Base-by-base conservation (phyloP, 108 stramenopile genomes). In the Halocafeteria seosinensis region DNA sequence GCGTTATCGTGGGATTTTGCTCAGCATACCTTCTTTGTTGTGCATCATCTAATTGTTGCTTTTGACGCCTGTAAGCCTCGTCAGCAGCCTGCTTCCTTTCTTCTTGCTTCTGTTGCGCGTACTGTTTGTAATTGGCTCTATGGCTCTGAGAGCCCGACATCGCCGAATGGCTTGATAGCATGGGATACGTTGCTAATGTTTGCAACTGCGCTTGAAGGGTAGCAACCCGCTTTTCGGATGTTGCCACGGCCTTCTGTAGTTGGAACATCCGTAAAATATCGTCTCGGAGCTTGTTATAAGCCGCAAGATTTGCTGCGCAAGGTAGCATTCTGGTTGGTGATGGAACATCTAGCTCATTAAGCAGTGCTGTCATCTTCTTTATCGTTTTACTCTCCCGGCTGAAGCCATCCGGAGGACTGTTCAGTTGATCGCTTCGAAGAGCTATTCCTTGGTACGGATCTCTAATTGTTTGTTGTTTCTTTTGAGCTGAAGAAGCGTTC, bases 201-300 rank as follows among this genome's bases (percentile, higher is more conserved):
- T 21, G 42, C 17, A 17, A n/a, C 42, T 47, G 42, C 42, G 42
- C n/a, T 17, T 17, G 17, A 17, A 47, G 42, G 17, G 17, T n/a
- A n/a, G 17, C 17, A 17, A n/a, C 42, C n/a, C 42, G 42, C 42
- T n/a, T 17, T n/a, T 47, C 42, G 17, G 42, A 17, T 21, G 42
- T n/a, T 47, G 42, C 42, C 57, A 59, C 57, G 17, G 57, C 28
- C 57, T 25, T 11, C 57, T 59, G 57, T 35, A 59, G 57, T 35
- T 28, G 57, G 13, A 59, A n/a, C 57, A 59, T 33, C 2, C 5
- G 17, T 12, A 28, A 21, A 13, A 12, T 30, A 2, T 26, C 12
- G 21, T n/a, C 4, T 11, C 57, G 5, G 34, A 59, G 57, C 27
- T 3, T 3, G 2, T 33, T 59, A 35, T 21, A 35, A 2, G 57